These are phyloP conservation scores for Suhomyces prunicola DNA, from an alignment of 805 yeast species.

Conservation along the genomic window DNA sequence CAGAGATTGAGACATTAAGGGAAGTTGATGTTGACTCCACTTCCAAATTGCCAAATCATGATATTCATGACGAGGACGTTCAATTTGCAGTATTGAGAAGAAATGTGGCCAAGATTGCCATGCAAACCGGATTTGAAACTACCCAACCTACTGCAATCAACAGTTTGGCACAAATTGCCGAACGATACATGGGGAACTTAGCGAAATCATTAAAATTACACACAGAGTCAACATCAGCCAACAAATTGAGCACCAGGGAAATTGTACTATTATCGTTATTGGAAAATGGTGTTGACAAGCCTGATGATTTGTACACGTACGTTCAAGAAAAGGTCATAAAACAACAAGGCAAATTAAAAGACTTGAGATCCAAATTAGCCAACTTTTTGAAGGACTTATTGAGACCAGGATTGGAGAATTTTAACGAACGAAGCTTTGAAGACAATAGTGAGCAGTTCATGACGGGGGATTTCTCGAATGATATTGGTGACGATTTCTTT, in stretches of 20 bases:
- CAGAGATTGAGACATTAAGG: constrained; percentile 57
- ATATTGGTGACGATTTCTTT: constrained; percentile 95
- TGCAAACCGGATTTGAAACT: constrained; percentile 91
- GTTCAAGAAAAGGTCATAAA: constrained; percentile 68
- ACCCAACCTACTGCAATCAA: constrained; percentile 76
- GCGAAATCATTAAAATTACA: constrained; percentile 69
- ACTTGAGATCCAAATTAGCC: constrained; percentile 64
- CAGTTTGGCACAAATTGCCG: constrained; percentile 79
- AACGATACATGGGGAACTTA: constrained; percentile 70
- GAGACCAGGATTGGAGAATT: constrained; percentile 74
- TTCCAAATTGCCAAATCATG: constrained; percentile 70
- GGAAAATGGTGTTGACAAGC: constrained; percentile 84
- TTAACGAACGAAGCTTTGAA: constrained; percentile 72
- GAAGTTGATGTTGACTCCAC: constrained; percentile 81
- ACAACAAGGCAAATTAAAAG: constrained; percentile 66
- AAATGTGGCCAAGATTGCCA: constrained; percentile 71
- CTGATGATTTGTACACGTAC: constrained; percentile 71
- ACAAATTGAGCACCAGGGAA: constrained; percentile 39
- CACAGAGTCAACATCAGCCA: constrained; percentile 57
- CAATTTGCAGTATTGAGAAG: constrained; percentile 66
- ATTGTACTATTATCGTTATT: constrained; percentile 58
- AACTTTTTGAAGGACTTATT: constrained; percentile 73
- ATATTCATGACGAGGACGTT: constrained; percentile 53
- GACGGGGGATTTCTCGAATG: constrained; percentile 92
- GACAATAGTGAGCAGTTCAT: constrained; percentile 93